Evolutionary conservation across 768 basidiomycete species (phyloP).

Genomic region (Lentinula edodes): DNA sequence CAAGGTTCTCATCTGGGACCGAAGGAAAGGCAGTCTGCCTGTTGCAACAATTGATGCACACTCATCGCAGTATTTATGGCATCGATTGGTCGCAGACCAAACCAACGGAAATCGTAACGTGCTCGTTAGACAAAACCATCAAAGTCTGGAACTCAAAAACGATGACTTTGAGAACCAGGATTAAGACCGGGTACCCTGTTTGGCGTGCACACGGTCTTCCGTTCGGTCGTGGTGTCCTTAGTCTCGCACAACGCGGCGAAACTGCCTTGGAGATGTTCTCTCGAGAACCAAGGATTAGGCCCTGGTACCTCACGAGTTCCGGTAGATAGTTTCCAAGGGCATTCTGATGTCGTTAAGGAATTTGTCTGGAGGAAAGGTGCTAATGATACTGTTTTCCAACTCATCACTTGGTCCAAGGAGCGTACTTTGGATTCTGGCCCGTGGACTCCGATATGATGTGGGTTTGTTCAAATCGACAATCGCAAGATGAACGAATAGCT

Average conservation of each 20-base stretch:
- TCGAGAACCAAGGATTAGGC: slow-evolving; percentile 15
- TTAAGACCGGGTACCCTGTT: slow-evolving; percentile 82
- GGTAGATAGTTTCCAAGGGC: slow-evolving; percentile 79
- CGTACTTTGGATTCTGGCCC: slow-evolving; percentile 90
- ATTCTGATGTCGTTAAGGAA: slow-evolving; percentile 92
- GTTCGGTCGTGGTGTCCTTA: slow-evolving; percentile 85
- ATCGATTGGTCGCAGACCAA: slow-evolving; percentile 89
- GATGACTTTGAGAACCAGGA: slow-evolving; percentile 26
- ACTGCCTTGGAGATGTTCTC: slow-evolving; percentile 82
- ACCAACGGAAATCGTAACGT: slow-evolving; percentile 83
- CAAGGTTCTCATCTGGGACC: slow-evolving; percentile 91
- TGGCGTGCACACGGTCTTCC: slow-evolving; percentile 93
- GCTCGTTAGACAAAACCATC: slow-evolving; percentile 90
- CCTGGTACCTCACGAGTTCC: slow-evolving; percentile 29
- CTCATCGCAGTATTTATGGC: slow-evolving; percentile 89
- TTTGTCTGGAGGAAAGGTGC: slow-evolving; percentile 86
- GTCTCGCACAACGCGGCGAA: slow-evolving; percentile 83
- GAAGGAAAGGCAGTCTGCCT: slow-evolving; percentile 90
- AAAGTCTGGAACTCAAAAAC: slow-evolving; percentile 73
- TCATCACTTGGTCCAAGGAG: slow-evolving; percentile 79
- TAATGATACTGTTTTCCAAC: slow-evolving; percentile 49
- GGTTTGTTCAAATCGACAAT: slow-evolving; percentile 25
- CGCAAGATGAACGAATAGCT: not conserved
- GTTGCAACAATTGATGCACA: slow-evolving; percentile 74
- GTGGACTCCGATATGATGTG: slow-evolving; percentile 66